Conservation (phyloP, 2,329 filamentous ascomycete genomes). For the Diplodia scrobiculata region DNA sequence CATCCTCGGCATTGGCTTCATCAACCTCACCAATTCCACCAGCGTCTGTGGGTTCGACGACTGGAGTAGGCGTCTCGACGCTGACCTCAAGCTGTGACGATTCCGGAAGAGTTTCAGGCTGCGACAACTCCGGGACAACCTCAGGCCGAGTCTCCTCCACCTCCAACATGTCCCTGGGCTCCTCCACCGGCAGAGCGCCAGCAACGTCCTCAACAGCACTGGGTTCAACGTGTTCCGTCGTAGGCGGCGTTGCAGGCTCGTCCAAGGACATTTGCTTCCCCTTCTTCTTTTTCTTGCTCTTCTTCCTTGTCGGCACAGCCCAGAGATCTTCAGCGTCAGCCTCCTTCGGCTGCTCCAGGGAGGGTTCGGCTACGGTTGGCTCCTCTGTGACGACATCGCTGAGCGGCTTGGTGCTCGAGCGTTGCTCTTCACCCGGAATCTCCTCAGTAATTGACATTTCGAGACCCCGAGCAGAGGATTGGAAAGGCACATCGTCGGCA, state of each 20-base stretch:
- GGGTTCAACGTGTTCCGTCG: neutral
- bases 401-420: neutral
- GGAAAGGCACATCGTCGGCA: too few species aligned
- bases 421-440: neutral
- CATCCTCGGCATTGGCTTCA: conserved; percentile 16
- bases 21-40: neutral
- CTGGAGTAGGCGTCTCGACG: neutral
- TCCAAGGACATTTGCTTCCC: conserved; percentile 26
- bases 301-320: conserved; percentile 8
- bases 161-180: neutral
- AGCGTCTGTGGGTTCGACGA: neutral
- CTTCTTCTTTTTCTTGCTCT: conserved; percentile 18
- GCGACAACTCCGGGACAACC: neutral
- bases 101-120: neutral
- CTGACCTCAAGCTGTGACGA: neutral
- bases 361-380: neutral
- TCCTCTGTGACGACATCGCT: neutral
- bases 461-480: neutral
- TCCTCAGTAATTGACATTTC: neutral
- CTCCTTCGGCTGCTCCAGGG: conserved; percentile 17
- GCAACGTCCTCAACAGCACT: neutral
- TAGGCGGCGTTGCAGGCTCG: neutral
- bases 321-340: conserved; percentile 14
- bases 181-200: neutral
- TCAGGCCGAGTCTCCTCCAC: neutral